phyloP scores from a whole-genome alignment of 345 rosid species.

The Tarenaya hassleriana region DNA sequence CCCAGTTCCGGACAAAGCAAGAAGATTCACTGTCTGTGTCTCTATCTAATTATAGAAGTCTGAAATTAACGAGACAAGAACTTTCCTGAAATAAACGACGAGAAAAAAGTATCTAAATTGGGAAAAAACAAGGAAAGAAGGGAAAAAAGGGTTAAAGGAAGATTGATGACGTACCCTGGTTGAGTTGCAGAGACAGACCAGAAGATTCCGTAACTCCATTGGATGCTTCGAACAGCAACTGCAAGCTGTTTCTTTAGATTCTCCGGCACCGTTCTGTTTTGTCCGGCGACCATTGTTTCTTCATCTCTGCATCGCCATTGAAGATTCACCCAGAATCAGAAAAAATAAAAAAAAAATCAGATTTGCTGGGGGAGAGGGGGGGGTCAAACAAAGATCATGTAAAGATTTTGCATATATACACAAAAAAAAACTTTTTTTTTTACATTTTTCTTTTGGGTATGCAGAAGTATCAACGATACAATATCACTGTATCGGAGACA shows the following conservation, averaged over 20 bases:
- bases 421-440: too few species aligned
- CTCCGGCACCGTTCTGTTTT: conserved; percentile 33
- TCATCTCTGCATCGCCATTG: conserved; percentile 15
- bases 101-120: too few species aligned
- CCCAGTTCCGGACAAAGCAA: too few species aligned
- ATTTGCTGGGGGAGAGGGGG: neutral
- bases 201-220: conserved; percentile 92
- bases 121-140: neutral
- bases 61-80: too few species aligned
- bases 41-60: too few species aligned
- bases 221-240: conserved; percentile 70
- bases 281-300: conserved; percentile 25
- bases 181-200: conserved; percentile 78
- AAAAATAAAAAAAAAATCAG: neutral
- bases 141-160: conserved; percentile 3
- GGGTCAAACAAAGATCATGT: too few species aligned
- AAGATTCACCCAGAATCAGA: conserved; percentile 6
- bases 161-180: conserved; percentile 78
- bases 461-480: too few species aligned
- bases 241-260: conserved; percentile 73
- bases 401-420: too few species aligned
- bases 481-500: too few species aligned
- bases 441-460: too few species aligned
- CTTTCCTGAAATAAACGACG: too few species aligned
- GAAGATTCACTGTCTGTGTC: too few species aligned